phyloP scores from a whole-genome alignment of 2,329 filamentous ascomycete genomes.

The Paracorniculantispora psalliotae region DNA sequence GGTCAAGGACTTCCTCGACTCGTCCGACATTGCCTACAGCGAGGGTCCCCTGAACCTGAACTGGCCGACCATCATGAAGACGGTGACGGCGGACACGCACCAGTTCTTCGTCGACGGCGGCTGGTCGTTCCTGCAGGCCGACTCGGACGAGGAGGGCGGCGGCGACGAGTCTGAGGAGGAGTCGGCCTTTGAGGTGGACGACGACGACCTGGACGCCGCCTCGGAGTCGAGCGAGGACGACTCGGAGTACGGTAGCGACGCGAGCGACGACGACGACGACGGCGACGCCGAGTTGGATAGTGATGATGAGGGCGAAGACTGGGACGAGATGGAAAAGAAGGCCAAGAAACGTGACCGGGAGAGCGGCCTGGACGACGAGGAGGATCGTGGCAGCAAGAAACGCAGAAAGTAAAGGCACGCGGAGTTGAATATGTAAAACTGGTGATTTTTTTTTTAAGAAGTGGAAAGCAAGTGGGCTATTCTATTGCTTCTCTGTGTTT shows the following conservation, averaged over 20 bases:
- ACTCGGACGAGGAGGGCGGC: slow-evolving; percentile 77
- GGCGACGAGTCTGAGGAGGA: slow-evolving; percentile 82
- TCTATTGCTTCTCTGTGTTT: slow-evolving; percentile 3
- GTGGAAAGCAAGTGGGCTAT: slow-evolving; percentile 2
- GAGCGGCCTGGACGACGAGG: slow-evolving; percentile 49
- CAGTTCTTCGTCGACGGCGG: slow-evolving; percentile 93
- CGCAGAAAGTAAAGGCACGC: slow-evolving; percentile 28
- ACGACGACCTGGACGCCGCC: slow-evolving; percentile 78
- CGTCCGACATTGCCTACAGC: slow-evolving; percentile 86
- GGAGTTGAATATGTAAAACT: not conserved
- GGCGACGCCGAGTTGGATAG: slow-evolving; percentile 53
- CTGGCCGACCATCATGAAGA: slow-evolving; percentile 99
- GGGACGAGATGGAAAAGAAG: slow-evolving; percentile 92
- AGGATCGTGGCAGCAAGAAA: slow-evolving; percentile 62
- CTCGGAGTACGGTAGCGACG: slow-evolving; percentile 90
- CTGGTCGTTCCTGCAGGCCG: slow-evolving; percentile 86
- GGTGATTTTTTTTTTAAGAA: not conserved
- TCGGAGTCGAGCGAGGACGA: slow-evolving; percentile 76
- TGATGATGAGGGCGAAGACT: slow-evolving; percentile 80
- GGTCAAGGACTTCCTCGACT: slow-evolving; percentile 97
- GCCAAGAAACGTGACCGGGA: slow-evolving; percentile 78
- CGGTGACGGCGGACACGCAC: slow-evolving; percentile 87
- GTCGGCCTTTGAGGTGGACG: slow-evolving; percentile 84
- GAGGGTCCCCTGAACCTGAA: slow-evolving; percentile 97
- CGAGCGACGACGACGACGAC: slow-evolving; percentile 76